These are phyloP conservation scores for Cadophora luteo-olivacea DNA, from an alignment of 2,329 filamentous ascomycete genomes.

Conservation along the genomic window DNA sequence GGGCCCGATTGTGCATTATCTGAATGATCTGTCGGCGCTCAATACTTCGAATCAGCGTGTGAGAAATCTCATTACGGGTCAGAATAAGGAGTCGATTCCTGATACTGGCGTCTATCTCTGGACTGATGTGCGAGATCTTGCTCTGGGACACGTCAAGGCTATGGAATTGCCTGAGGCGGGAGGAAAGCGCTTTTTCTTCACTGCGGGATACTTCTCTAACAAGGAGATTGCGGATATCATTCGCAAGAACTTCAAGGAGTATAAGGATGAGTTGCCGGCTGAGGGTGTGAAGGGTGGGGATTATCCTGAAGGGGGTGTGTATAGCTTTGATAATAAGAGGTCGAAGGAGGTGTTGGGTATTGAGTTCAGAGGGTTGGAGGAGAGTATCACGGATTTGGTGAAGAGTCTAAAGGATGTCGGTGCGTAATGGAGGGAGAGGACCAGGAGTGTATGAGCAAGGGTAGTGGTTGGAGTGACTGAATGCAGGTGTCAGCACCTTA, in stretches of 20 bases:
- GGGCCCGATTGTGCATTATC: conserved; percentile 68
- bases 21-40: conserved; percentile 66
- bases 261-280: conserved; percentile 54
- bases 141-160: conserved; percentile 66
- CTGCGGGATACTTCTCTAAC: conserved; percentile 66
- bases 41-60: conserved; percentile 78
- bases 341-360: conserved; percentile 63
- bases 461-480: neutral
- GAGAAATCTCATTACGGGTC: conserved; percentile 66
- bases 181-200: conserved; percentile 68
- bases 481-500: neutral
- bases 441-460: neutral
- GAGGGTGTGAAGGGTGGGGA: conserved; percentile 47
- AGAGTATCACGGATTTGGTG: conserved; percentile 66
- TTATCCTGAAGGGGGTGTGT: conserved; percentile 52
- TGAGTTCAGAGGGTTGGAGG: conserved; percentile 62
- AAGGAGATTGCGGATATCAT: conserved; percentile 63
- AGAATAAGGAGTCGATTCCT: conserved; percentile 61
- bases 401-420: conserved; percentile 45
- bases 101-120: conserved; percentile 65
- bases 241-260: conserved; percentile 59
- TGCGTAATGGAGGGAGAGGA: conserved; percentile 18
- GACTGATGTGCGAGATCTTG: conserved; percentile 67
- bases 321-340: conserved; percentile 61
- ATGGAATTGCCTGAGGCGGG: conserved; percentile 62